These are phyloP conservation scores for Globisporangium nagaii DNA, from an alignment of 352 stramenopile species.

Conservation along the genomic window DNA sequence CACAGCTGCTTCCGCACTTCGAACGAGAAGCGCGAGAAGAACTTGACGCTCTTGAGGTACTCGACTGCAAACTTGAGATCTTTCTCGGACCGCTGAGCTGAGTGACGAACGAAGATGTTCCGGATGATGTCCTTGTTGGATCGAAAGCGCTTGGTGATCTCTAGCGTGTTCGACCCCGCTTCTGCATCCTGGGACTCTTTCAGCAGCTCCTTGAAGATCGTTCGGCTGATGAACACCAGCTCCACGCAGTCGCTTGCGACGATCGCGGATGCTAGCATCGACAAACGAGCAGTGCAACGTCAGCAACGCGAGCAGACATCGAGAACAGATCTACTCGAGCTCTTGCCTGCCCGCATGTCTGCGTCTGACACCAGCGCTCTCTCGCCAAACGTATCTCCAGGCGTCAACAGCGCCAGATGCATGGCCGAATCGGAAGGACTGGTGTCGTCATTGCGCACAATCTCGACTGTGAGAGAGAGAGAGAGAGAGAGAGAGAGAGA, in stretches of 20 bases:
- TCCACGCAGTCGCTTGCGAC: conserved; percentile 44
- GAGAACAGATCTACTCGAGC: too few species aligned
- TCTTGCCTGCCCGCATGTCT: conserved; percentile 53
- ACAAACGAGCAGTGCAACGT: not conserved
- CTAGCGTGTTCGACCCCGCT: conserved; percentile 33
- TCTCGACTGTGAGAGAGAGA: conserved; percentile 36
- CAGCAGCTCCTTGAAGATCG: conserved; percentile 60
- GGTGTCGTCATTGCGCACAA: conserved; percentile 27
- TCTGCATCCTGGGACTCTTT: conserved; percentile 53
- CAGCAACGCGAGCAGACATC: not conserved
- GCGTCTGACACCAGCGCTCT: conserved; percentile 52
- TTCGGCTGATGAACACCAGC: conserved; percentile 63
- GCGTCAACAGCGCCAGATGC: conserved; percentile 36
- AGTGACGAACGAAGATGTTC: conserved; percentile 75
- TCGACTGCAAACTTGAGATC: conserved; percentile 83
- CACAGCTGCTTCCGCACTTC: conserved; percentile 83
- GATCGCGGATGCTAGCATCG: conserved; percentile 39
- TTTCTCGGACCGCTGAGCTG: conserved; percentile 66
- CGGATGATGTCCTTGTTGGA: conserved; percentile 86
- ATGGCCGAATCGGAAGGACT: conserved; percentile 8
- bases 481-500: too few species aligned
- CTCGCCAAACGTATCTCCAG: conserved; percentile 77
- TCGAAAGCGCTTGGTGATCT: conserved; percentile 71
- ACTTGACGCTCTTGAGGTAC: conserved; percentile 85
- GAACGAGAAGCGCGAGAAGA: conserved; percentile 82